phyloP scores from a whole-genome alignment of 306 rosid genomes.

The Boehmeria nivea region DNA sequence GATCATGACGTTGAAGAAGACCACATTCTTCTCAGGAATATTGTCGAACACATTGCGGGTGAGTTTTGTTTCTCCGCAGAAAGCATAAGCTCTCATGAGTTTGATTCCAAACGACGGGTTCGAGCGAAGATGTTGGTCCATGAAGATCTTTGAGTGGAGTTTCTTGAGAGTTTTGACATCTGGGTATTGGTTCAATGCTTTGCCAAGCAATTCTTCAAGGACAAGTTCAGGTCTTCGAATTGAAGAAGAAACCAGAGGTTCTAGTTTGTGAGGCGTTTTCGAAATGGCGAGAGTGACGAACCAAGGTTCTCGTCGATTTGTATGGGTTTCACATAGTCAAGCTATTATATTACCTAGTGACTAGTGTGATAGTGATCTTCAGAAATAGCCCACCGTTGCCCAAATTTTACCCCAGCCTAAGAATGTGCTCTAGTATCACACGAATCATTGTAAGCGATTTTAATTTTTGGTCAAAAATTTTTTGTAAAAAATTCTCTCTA shows the following conservation, averaged over 20 bases:
- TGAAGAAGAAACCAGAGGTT: constrained; percentile 25
- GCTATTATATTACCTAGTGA: no score
- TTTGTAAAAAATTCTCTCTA: no score
- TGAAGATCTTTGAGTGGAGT: constrained; percentile 42
- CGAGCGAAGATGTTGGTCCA: no score
- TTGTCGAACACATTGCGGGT: constrained; percentile 56
- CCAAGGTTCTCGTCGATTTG: constrained; percentile 37
- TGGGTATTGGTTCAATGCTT: constrained; percentile 41
- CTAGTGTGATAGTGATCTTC: no score
- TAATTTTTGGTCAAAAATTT: no score
- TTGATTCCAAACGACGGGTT: constrained; percentile 51
- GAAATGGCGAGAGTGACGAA: constrained; percentile 23
- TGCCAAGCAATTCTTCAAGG: constrained; percentile 26
- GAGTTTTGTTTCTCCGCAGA: constrained; percentile 36
- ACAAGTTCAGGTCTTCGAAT: constrained; percentile 11
- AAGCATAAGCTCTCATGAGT: constrained; percentile 60
- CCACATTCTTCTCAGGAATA: no score
- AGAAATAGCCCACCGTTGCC: no score
- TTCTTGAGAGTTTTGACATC: constrained; percentile 48
- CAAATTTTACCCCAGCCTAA: no score
- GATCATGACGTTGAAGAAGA: no score
- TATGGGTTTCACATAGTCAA: no score
- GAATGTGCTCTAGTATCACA: no score
- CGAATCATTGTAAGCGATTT: no score
- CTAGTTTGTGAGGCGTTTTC: constrained; percentile 16